These are phyloP conservation scores for Marsdenia floribunda DNA, from an alignment of 257 asterid genomes.

Conservation along the genomic window DNA sequence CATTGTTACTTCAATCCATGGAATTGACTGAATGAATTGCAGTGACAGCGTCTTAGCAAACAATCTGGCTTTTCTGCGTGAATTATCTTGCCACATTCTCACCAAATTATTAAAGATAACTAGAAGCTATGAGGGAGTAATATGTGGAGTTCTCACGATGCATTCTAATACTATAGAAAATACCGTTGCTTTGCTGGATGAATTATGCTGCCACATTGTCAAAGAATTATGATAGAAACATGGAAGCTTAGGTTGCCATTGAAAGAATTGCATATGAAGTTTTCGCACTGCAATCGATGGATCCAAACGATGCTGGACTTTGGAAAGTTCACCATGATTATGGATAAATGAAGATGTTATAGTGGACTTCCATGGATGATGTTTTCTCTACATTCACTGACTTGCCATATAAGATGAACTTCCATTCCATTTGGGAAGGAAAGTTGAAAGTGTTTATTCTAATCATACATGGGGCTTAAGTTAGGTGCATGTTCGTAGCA, in stretches of 20 bases:
- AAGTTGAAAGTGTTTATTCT: neutral
- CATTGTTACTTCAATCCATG: neutral
- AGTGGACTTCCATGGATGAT: neutral
- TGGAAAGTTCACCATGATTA: neutral
- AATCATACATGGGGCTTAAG: neutral
- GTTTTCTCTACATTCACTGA: neutral
- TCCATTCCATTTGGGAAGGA: neutral
- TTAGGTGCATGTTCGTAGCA: neutral
- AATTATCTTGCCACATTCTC: no score
- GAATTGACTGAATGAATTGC: no score
- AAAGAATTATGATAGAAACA: no score
- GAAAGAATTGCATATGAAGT: neutral
- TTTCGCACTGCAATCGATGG: neutral
- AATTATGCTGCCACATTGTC: no score
- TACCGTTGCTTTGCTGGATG: no score
- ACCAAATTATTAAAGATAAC: no score
- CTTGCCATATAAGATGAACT: neutral
- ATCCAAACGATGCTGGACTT: neutral
- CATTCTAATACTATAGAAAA: no score
- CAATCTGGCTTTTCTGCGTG: no score
- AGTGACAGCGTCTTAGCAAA: no score
- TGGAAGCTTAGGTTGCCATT: neutral
- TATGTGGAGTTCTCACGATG: no score
- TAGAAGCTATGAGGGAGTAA: no score
- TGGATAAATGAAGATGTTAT: neutral